Base-by-base conservation (phyloP, 768 basidiomycete genomes). In the Goffeauzyma gilvescens region DNA sequence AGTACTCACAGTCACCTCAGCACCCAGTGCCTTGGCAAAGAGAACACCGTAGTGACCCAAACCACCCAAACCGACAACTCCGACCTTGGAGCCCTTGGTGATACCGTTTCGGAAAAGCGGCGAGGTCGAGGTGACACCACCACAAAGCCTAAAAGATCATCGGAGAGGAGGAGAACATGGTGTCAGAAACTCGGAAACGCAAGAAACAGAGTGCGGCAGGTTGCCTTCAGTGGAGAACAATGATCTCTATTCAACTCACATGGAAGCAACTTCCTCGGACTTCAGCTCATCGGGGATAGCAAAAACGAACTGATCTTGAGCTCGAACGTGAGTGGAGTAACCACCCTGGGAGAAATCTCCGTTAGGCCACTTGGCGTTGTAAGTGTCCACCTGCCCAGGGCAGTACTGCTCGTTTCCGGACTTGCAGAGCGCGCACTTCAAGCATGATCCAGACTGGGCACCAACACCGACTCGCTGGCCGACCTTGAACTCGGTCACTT, bases 41-140 rank as follows among this genome's bases (percentile, higher is more conserved):
- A 71, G 52, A 35, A 71, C 50, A 13, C 56, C 61, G 46, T 60
- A 63, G 43, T 63, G 61, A 25, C 61, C 61, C 23, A 49, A 30
- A 17, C 76, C 76, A 27, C 76, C 76, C 27, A 80, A 69, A 32
- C 77, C 76, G 48, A 79, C 65, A 32, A 80, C 60, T 32, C 76
- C 78, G 50, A 80, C 72, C 47, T 68, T 70, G 64, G 73, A 75
- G 32, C 76, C 76, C 1, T 74, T 72, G 0, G 75, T 75, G 43
- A 50, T 57, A 22, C 71, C 71, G 59, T 74, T 70, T 23, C 71
- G 64, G 21, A 67, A 65, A 15, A 79, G 63, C 10, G 78, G 76
- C 0, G 74, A 75, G 63, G 66, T 76, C 6, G 73, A 71, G 6
- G 76, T 77, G n/a, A 76, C 55, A 22, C 76, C 76, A 5, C 67